phyloP scores from a whole-genome alignment of 257 asterid genomes.

The Nicotiana tabacum region DNA sequence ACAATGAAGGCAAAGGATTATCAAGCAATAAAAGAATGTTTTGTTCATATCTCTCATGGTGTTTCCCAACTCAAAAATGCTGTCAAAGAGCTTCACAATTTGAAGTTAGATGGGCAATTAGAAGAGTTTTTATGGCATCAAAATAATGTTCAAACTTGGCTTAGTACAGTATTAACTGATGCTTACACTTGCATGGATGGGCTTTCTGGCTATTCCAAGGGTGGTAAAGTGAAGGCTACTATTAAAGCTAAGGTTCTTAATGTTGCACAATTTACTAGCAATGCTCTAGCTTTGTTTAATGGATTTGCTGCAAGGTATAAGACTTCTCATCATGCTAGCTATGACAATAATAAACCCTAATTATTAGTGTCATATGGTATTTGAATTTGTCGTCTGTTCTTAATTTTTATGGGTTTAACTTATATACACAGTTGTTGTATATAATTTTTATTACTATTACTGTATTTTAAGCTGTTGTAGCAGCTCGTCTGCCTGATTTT shows the following conservation, averaged over 20 bases:
- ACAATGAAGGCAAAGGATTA: constrained; percentile 26
- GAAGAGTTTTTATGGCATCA: constrained; percentile 49
- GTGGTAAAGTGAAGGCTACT: constrained; percentile 34
- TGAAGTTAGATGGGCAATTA: constrained; percentile 21
- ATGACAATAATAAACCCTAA: background rate
- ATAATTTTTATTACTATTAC: no score
- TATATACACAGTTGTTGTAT: background rate
- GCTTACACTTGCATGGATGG: constrained; percentile 46
- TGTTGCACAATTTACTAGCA: constrained; percentile 46
- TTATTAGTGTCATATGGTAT: background rate
- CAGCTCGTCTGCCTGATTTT: no score
- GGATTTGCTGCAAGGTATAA: constrained; percentile 42
- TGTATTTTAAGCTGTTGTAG: no score
- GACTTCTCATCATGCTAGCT: constrained; percentile 8
- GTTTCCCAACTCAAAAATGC: constrained; percentile 44
- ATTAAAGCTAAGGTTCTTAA: constrained; percentile 51
- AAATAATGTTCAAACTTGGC: constrained; percentile 49
- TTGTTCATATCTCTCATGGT: constrained; percentile 52
- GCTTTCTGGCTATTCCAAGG: constrained; percentile 37
- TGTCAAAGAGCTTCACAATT: constrained; percentile 36
- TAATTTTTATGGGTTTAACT: background rate
- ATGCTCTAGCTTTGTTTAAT: constrained; percentile 49
- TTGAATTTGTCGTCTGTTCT: background rate
- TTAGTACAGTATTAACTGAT: constrained; percentile 50
- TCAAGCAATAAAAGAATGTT: constrained; percentile 45